phyloP scores from a whole-genome alignment of 1,284 basidiomycete genomes.

The Ceratobasidium sp. region DNA sequence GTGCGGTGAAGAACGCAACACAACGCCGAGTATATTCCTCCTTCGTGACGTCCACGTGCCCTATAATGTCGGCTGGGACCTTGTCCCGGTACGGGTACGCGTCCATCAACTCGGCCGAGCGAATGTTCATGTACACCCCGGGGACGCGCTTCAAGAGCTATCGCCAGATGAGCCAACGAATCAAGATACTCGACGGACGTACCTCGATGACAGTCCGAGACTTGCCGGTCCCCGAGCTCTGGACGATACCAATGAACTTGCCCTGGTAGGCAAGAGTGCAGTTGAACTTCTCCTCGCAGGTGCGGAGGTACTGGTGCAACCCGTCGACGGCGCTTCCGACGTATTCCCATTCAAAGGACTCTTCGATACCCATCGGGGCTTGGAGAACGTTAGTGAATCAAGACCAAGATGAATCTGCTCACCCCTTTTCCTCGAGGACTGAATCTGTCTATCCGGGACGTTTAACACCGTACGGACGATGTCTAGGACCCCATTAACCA shows the following conservation, averaged over 20 bases:
- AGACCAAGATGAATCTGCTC: too few relatives aligned
- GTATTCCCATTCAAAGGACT: too few relatives aligned
- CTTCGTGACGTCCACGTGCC: background rate
- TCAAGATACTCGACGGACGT: background rate
- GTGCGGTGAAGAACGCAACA: background rate
- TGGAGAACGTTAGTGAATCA: too few relatives aligned
- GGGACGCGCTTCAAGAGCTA: background rate
- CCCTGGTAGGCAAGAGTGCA: background rate
- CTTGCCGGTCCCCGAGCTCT: constrained; percentile 16
- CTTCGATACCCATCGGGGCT: too few relatives aligned
- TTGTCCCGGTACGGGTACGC: background rate
- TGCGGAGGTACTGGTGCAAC: background rate
- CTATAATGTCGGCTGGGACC: background rate
- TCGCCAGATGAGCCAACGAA: background rate
- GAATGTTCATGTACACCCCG: constrained; percentile 5
- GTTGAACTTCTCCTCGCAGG: background rate
- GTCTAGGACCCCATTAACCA: too few relatives aligned
- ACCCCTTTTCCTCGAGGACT: too few relatives aligned
- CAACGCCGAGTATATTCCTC: background rate
- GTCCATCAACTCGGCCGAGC: background rate
- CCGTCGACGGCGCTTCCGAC: background rate
- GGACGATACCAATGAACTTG: background rate
- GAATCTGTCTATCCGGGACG: too few relatives aligned
- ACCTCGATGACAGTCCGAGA: constrained; percentile 4
- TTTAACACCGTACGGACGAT: too few relatives aligned